Evolutionary conservation across 129 eudicot genomes (phyloP), one percentile per base, ranked within the genome.

Genomic region (Flaveria trinervia): DNA sequence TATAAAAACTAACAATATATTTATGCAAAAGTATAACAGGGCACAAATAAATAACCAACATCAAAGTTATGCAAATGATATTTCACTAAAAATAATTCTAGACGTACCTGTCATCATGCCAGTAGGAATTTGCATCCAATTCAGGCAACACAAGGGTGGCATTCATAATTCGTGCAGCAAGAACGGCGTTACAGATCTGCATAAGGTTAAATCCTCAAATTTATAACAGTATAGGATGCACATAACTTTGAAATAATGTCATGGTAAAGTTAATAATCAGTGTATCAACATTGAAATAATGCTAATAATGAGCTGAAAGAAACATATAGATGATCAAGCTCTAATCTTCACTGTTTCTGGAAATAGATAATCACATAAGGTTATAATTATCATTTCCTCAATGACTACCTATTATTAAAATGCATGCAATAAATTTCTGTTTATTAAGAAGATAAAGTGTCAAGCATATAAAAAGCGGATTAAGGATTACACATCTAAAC

Each of bases 151-250:
- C 99, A 80, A 95, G 92, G 17, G 97, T 95, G 25, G 99, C 97
- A 89, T 95, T 91, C 97, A 95, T 91, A 51, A 95, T 95, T 56
- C 99, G 85, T 23, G 99, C 97, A 84, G 99, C 99, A 79, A 95
- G 97, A 85, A 95, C 99, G 52, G 99, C 99, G 67, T 95, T 91
- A 71, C 96, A 89, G 15, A 95, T 95, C 99, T 95, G 75, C 78
- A 77, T 51, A 45, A 70, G 18, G 50, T 67, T 6, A 12, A 45
- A 80, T 80, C 45, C 54, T 65, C 52, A 74, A 15, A 39, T 73
- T 17, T 11, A 72, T 16, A 20, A 26, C 44, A 48, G 39, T 30
- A 22, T 5, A 71, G 30, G 20, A 71, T 46, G 44, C 18, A 51
- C 26, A 43, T 56, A 44, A 55, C 49, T n/a, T n/a, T n/a, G n/a